A percentile compares a stretch with the other conserved stretches of the same genome.
These are phyloP conservation scores for Xylariales sp. DNA, from an alignment of 2,329 filamentous ascomycete species.

Conservation along the genomic window DNA sequence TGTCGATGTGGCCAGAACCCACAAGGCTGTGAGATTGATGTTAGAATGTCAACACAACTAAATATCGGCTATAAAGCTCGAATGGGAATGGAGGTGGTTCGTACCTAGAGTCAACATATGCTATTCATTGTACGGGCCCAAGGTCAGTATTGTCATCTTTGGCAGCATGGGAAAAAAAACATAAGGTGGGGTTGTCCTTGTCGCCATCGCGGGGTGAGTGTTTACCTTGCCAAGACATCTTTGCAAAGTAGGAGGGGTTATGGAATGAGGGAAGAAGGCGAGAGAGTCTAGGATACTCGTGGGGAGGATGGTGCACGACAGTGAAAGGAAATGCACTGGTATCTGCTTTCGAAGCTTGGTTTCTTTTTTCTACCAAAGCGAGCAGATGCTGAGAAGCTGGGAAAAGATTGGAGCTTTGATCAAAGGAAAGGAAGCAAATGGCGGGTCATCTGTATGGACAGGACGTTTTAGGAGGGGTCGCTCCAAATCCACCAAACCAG, in stretches of 20 bases:
- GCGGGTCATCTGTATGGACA: conserved; percentile 1
- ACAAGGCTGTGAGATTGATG: conserved; percentile 59
- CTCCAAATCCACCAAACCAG: conserved; percentile 1
- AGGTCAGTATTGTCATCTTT: conserved; percentile 18
- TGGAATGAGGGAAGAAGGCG: background rate
- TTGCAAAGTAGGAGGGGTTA: conserved; percentile 6
- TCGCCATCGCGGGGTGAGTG: conserved; percentile 15
- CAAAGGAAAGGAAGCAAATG: conserved; percentile 7
- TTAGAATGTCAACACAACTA: too few relatives aligned
- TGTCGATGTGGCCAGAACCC: conserved; percentile 72
- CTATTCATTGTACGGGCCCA: conserved; percentile 24
- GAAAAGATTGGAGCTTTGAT: background rate
- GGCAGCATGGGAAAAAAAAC: too few relatives aligned
- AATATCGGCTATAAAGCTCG: too few relatives aligned
- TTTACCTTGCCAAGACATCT: conserved; percentile 73
- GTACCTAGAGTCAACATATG: conserved; percentile 61
- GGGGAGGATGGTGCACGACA: too few relatives aligned
- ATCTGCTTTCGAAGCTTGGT: background rate
- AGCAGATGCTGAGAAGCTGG: background rate
- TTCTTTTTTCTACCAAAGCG: background rate
- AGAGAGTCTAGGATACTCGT: too few relatives aligned
- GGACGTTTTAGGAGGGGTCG: conserved; percentile 7
- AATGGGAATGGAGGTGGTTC: conserved; percentile 9
- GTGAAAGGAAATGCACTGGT: background rate
- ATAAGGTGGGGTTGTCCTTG: conserved; percentile 21